Evolutionary conservation across 345 rosid species (phyloP), one percentile per base, ranked within the genome.

Genomic region (Aegle marmelos): DNA sequence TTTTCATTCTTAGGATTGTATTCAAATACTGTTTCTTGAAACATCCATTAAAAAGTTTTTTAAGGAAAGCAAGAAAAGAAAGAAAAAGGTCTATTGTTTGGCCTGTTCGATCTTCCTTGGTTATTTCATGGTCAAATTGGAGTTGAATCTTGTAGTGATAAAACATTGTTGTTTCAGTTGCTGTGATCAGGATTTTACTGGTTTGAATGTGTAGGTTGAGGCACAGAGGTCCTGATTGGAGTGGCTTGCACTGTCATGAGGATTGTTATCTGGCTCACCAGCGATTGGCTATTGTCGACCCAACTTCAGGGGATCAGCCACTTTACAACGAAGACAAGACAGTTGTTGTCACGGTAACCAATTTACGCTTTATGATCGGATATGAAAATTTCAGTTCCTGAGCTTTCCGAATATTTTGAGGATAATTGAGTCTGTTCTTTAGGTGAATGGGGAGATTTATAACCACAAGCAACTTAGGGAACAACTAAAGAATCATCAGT

Each of bases 401-500:
- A 74, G 77, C 5, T n/a, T 58, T 64, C 3, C 1, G 5, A 37
- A 41, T n/a, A 62, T 7, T 27, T 63, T 45, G 2, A 74, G 60
- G 37, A 73, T 60, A 31, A 71, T 71, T 22, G 53, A 31, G 11
- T 37, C 80, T 48, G 17, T 22, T 10, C 33, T 84, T 69, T 77
- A 93, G 97, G 92, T 93, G 56, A 93, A 93, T 68, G 94, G 97
- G n/a, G 97, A 93, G 85, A 93, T 93, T 77, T 93, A 93, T 82
- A 93, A 93, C 86, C 97, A 93, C 77, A 90, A 89, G 66, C 77
- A 82, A 31, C 85, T 93, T 84, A 86, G 90, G 67, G 89, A 84
- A 78, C 83, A 85, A 57, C 79, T 93, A 50, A 88, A 78, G 74
- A 80, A 92, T 75, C 97, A 93, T 79, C 64, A 80, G 69, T 93